phyloP scores from a whole-genome alignment of 768 basidiomycete genomes.

The Antrodiella citrinella region DNA sequence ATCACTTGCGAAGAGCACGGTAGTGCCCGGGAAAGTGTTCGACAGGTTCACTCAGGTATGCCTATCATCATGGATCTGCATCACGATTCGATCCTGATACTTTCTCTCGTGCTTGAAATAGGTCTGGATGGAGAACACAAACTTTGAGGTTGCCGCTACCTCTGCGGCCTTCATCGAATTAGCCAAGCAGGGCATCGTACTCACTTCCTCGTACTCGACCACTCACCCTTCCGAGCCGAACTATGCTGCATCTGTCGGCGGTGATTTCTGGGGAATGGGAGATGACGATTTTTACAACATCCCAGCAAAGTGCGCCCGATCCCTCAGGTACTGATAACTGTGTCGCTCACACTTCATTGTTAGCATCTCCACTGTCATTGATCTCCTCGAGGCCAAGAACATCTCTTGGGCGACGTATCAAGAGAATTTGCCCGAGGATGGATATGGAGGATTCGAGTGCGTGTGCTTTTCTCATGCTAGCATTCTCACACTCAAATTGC shows the following conservation, averaged over 20 bases:
- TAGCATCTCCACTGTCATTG: conserved; percentile 51
- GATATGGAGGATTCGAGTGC: conserved; percentile 33
- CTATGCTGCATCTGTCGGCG: conserved; percentile 42
- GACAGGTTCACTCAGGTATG: conserved; percentile 35
- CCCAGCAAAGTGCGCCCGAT: conserved; percentile 17
- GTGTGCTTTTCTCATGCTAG: no score
- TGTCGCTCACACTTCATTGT: conserved; percentile 22
- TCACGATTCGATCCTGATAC: no score
- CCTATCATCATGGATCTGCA: background rate
- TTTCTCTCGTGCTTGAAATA: no score
- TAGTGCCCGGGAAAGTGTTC: conserved; percentile 35
- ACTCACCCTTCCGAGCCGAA: conserved; percentile 61
- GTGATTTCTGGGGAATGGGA: conserved; percentile 44
- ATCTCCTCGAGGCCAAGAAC: conserved; percentile 49
- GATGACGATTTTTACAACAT: conserved; percentile 30
- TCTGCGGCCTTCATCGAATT: conserved; percentile 28
- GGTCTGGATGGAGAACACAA: conserved; percentile 61
- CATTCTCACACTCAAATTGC: no score
- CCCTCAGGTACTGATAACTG: no score
- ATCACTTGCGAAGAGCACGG: conserved; percentile 30
- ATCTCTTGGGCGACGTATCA: conserved; percentile 58
- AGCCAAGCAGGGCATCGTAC: conserved; percentile 39
- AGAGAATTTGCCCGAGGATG: conserved; percentile 48
- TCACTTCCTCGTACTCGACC: conserved; percentile 35
- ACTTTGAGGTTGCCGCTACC: conserved; percentile 29